Conservation (phyloP, 179 eudicot species). For the Amaranthus tricolor region DNA sequence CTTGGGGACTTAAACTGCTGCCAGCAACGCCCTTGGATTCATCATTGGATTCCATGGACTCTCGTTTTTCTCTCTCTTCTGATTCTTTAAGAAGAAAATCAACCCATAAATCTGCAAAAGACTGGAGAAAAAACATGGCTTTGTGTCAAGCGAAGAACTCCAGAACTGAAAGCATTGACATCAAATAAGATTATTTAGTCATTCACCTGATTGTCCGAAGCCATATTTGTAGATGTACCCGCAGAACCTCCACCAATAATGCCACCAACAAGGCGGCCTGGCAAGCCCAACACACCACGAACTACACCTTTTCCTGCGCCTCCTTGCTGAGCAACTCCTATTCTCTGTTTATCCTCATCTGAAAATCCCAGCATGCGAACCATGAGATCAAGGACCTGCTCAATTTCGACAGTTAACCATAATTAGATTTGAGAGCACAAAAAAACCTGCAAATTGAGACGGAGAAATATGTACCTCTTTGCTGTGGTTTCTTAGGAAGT, state of each 20-base stretch:
- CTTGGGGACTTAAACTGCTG: slow-evolving; percentile 29
- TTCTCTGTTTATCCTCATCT: slow-evolving; percentile 93
- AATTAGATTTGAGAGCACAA: not conserved
- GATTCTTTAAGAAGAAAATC: slow-evolving; percentile 93
- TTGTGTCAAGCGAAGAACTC: not conserved
- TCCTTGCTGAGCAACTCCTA: slow-evolving; percentile 93
- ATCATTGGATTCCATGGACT: slow-evolving; percentile 42
- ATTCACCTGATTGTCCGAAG: slow-evolving; percentile 74
- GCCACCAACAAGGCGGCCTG: slow-evolving; percentile 98
- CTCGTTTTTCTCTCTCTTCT: slow-evolving; percentile 87
- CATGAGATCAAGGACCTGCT: slow-evolving; percentile 96
- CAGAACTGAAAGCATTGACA: not conserved
- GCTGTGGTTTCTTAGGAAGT: slow-evolving; percentile 95
- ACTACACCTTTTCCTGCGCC: slow-evolving; percentile 93
- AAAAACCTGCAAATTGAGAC: slow-evolving; percentile 1
- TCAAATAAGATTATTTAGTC: not conserved
- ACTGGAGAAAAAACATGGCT: slow-evolving; percentile 40
- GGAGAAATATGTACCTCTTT: slow-evolving; percentile 61
- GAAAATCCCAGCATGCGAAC: slow-evolving; percentile 97
- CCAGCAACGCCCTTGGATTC: slow-evolving; percentile 29
- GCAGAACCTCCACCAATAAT: slow-evolving; percentile 67
- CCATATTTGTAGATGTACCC: slow-evolving; percentile 40
- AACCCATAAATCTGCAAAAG: slow-evolving; percentile 97
- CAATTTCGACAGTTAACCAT: slow-evolving; percentile 17
- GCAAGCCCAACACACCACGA: slow-evolving; percentile 90